phyloP scores from a whole-genome alignment of 1,284 basidiomycete genomes.

The Ustilago bromivora region DNA sequence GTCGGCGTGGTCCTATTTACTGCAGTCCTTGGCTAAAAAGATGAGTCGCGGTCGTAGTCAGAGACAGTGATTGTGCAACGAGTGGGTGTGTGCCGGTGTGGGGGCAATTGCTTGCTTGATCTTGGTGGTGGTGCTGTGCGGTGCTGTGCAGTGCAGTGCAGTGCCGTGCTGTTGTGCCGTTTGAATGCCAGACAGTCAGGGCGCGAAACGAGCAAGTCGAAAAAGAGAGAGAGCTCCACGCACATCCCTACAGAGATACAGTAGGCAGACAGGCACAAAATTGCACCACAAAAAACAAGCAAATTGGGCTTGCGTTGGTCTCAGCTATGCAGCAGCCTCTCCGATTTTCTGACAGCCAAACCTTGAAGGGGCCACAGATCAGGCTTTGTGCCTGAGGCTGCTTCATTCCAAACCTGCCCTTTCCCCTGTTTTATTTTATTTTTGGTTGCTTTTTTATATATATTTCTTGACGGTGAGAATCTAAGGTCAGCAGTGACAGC shows the following conservation, averaged over 20 bases:
- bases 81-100: background rate
- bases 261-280: background rate
- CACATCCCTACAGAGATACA: background rate
- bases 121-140: background rate
- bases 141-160: conserved; percentile 6
- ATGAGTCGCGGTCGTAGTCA: too few species aligned
- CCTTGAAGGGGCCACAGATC: too few species aligned
- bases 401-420: background rate
- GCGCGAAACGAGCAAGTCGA: background rate
- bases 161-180: conserved; percentile 3
- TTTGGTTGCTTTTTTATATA: background rate
- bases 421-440: background rate
- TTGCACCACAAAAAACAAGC: background rate
- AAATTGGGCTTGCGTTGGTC: background rate
- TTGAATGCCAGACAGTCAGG: background rate
- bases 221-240: background rate
- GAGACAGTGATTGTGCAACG: too few species aligned
- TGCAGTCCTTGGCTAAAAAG: conserved; percentile 1
- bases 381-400: background rate
- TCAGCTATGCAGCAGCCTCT: background rate
- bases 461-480: background rate
- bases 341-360: conserved; percentile 5
- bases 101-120: background rate
- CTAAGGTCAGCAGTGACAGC: background rate
- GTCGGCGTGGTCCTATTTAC: conserved; percentile 3